Percentiles rank a stretch among this genome's conserved stretches.
Conservation (phyloP, 2,329 filamentous ascomycete species). For the Pseudogymnoascus sp. region DNA sequence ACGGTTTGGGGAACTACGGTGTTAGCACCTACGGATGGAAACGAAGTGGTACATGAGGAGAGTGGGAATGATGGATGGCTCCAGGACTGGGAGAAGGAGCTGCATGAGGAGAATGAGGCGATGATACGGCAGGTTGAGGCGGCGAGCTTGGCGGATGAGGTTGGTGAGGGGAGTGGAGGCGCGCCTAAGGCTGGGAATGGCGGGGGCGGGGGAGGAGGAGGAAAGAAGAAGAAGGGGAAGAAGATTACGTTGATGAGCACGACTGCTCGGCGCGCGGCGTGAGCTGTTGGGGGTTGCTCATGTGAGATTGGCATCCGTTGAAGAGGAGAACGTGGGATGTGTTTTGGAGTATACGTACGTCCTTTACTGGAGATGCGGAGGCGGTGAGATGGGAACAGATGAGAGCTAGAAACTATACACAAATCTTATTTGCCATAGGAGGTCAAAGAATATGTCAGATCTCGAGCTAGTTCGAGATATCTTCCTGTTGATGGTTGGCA, state of each 20-base stretch:
- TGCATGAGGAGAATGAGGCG: constrained; percentile 56
- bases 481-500: not conserved
- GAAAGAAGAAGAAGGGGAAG: constrained; percentile 65
- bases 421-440: not conserved
- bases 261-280: constrained; percentile 34
- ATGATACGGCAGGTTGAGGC: constrained; percentile 53
- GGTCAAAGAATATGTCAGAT: not conserved
- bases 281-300: constrained; percentile 9
- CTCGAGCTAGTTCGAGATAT: not conserved
- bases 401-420: not conserved
- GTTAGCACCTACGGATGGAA: constrained; percentile 43
- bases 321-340: not conserved
- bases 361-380: not conserved
- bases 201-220: constrained; percentile 21
- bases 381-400: not conserved
- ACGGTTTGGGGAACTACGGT: constrained; percentile 91
- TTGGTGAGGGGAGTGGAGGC: constrained; percentile 24
- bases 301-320: not conserved
- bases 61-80: constrained; percentile 74
- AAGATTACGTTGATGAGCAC: constrained; percentile 69
- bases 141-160: constrained; percentile 34
- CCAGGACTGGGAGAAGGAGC: constrained; percentile 71
- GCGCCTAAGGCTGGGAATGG: constrained; percentile 18
- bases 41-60: constrained; percentile 11
- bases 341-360: not conserved